Evolutionary conservation across 306 rosid species (phyloP).

Genomic region (Lithocarpus polystachyus): DNA sequence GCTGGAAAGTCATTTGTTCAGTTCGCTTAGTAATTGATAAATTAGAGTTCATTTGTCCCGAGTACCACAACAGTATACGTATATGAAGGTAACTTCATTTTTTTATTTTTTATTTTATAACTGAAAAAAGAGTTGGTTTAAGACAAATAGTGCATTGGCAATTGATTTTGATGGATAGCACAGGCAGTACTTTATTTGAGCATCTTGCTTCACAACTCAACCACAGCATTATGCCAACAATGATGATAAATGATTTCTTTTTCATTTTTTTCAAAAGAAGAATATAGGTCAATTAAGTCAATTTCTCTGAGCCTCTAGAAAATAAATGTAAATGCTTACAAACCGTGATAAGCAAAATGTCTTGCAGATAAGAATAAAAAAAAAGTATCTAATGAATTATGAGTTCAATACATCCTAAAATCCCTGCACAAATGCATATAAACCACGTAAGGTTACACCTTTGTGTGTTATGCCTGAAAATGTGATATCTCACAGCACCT

Average conservation of each 20-base stretch:
- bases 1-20: too few relatives aligned
- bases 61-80: neutral
- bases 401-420: neutral
- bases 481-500: slow-evolving; percentile 20
- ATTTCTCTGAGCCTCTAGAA: too few relatives aligned
- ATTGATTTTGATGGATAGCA: neutral
- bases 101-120: too few relatives aligned
- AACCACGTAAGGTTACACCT: neutral
- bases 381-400: neutral
- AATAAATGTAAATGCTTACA: neutral
- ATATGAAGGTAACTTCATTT: neutral
- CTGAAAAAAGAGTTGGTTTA: neutral
- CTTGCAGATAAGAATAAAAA: neutral
- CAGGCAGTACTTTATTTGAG: neutral
- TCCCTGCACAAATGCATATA: slow-evolving; percentile 5
- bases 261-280: too few relatives aligned
- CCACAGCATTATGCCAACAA: neutral
- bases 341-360: neutral
- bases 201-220: neutral
- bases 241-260: neutral
- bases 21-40: too few relatives aligned
- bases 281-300: too few relatives aligned
- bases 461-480: slow-evolving; percentile 1
- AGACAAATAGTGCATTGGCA: too few relatives aligned
- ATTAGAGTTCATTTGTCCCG: too few relatives aligned